Base-by-base conservation (phyloP, 306 rosid genomes). In the Trichosanthes cucumerina region DNA sequence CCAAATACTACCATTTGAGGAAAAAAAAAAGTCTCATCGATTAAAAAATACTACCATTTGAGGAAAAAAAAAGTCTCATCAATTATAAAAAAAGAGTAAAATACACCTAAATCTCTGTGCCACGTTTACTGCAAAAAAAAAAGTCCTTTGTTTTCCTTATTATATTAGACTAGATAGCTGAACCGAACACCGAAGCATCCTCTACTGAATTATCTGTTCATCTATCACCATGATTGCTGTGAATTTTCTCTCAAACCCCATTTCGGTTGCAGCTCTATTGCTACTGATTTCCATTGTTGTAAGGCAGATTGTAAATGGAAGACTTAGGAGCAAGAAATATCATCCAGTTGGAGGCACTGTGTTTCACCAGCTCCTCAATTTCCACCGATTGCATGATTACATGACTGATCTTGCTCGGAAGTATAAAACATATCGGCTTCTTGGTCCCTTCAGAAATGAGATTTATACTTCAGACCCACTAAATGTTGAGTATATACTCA, bases 401-500 rank as follows among this genome's bases (percentile, higher is more conserved):
- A 91, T 90, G 98, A 91, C 98, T 65, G 90, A 88, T 57, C 96
- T 88, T 46, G 97, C 98, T 3, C 41, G 62, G 9, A 90, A 87
- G 58, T 52, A 93, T 87, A 88, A 54, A 79, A 93, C 98, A 23
- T 93, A 93, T 84, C 88, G 97, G 81, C 78, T 91, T 21, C 83
- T 93, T 21, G 82, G 39, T 9, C 92, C 75, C 68, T 85, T 83
- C 65, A 81, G 97, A 50, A 82, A 63, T 75, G 98, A 93, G 83
- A 63, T 91, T 78, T 93, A 89, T 81, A 93, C 98, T 3, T 41
- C 93, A 0, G 91, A 93, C 38, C 97, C 98, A 0, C 41, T 6
- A 13, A 93, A 91, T 34, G 93, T 93, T 31, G 98, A 90, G 84
- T 90, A 93, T 53, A 89, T 93, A 0, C 97, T 92, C 88, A 93